Evolutionary conservation across 2,329 filamentous ascomycete species (phyloP).

Genomic region (Colletotrichum tanaceti): DNA sequence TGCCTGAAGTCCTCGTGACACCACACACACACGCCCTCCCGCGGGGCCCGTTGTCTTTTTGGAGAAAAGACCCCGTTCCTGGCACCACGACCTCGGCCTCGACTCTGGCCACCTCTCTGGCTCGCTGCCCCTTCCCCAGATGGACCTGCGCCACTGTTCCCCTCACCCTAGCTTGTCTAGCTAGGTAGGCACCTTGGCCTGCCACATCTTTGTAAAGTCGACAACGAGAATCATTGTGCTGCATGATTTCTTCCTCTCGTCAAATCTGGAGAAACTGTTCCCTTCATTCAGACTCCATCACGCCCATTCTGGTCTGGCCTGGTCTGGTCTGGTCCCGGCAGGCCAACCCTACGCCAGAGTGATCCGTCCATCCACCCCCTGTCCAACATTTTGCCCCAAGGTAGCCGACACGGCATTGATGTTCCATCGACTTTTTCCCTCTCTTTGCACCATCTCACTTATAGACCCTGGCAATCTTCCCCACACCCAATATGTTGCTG

Average conservation of each 20-base stretch:
- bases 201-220: background rate
- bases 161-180: constrained; percentile 1
- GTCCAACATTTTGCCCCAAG: constrained; percentile 7
- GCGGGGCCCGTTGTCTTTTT: background rate
- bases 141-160: background rate
- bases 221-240: background rate
- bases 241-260: background rate
- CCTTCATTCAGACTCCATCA: background rate
- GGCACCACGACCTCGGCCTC: constrained; percentile 16
- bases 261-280: constrained; percentile 8
- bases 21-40: constrained; percentile 1
- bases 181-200: background rate
- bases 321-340: constrained; percentile 12
- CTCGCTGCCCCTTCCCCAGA: background rate
- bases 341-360: constrained; percentile 8
- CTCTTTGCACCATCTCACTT: constrained; percentile 20
- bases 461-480: constrained; percentile 30
- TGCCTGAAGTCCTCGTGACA: constrained; percentile 16
- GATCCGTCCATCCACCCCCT: background rate
- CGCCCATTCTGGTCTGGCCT: constrained; percentile 1
- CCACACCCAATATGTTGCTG: constrained; percentile 30
- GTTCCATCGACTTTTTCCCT: constrained; percentile 25
- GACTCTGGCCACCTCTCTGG: constrained; percentile 6
- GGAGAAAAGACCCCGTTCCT: background rate
- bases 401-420: constrained; percentile 37